These are phyloP conservation scores for Alternaria triticimaculans DNA, from an alignment of 2,329 filamentous ascomycete genomes.

Conservation along the genomic window DNA sequence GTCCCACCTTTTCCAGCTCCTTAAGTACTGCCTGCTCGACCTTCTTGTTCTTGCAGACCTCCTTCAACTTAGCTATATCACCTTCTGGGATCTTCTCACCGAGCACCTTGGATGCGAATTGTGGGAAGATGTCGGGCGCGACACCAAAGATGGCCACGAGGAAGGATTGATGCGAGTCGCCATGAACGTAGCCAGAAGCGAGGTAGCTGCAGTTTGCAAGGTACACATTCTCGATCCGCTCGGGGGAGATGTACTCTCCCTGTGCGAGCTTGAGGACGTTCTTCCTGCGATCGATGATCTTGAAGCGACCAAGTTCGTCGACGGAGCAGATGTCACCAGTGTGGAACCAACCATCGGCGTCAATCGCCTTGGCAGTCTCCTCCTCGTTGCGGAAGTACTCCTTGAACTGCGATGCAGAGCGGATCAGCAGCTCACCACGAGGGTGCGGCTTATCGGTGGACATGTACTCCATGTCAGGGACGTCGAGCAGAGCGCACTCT, in stretches of 20 bases:
- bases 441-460: conserved; percentile 87
- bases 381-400: conserved; percentile 91
- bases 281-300: conserved; percentile 96
- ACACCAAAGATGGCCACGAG: conserved; percentile 89
- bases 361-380: conserved; percentile 83
- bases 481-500: conserved; percentile 82
- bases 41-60: conserved; percentile 70
- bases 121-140: conserved; percentile 81
- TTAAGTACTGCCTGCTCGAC: conserved; percentile 78
- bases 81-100: conserved; percentile 68
- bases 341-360: conserved; percentile 94
- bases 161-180: conserved; percentile 80
- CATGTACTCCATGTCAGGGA: conserved; percentile 93
- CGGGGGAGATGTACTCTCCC: conserved; percentile 97
- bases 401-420: conserved; percentile 79
- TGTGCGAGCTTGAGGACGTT: conserved; percentile 98
- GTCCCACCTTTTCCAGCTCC: conserved; percentile 78
- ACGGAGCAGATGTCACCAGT: conserved; percentile 91
- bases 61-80: conserved; percentile 71
- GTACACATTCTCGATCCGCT: conserved; percentile 95
- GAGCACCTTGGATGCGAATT: conserved; percentile 79
- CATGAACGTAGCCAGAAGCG: conserved; percentile 85
- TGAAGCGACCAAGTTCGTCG: conserved; percentile 84
- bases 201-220: conserved; percentile 80
- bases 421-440: conserved; percentile 85